Evolutionary conservation across 2,329 filamentous ascomycete genomes (phyloP).

Genomic region (Fusarium phyllophilum): DNA sequence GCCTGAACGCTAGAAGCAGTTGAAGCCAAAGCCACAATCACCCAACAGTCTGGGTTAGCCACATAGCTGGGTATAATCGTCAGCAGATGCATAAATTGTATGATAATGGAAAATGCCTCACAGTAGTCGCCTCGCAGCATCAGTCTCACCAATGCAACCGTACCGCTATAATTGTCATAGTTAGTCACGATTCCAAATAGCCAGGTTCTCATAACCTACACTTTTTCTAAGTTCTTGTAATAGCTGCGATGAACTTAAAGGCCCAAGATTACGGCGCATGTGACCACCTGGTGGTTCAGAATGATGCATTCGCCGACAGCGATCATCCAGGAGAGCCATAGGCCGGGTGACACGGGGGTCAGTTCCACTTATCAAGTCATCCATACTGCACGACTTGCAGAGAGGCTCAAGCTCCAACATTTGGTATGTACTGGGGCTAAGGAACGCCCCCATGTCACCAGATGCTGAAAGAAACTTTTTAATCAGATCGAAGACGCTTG

Average conservation of each 20-base stretch:
- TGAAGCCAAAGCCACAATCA: not conserved
- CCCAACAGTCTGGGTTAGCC: not conserved
- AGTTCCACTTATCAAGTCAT: not conserved
- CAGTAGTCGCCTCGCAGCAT: not conserved
- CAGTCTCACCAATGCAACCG: not conserved
- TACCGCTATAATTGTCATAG: not conserved
- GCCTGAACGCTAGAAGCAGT: not conserved
- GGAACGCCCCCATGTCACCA: not conserved
- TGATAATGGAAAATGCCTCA: not conserved
- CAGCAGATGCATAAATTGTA: rapidly evolving
- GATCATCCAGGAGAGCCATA: not conserved
- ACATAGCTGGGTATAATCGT: not conserved
- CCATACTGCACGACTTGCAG: not conserved
- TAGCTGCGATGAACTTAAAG: not conserved
- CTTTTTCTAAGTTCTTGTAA: not conserved
- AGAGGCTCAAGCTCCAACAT: not conserved
- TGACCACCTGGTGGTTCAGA: not conserved
- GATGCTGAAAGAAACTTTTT: not conserved
- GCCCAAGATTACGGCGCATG: not conserved
- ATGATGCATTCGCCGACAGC: not conserved
- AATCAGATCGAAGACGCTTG: not conserved
- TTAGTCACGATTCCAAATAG: not conserved
- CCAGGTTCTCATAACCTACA: rapidly evolving
- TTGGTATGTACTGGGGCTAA: not conserved
- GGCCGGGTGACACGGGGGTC: rapidly evolving